Evolutionary conservation across 768 basidiomycete genomes (phyloP), one percentile per base, ranked within the genome.

Genomic region (Hericium rajendrae): DNA sequence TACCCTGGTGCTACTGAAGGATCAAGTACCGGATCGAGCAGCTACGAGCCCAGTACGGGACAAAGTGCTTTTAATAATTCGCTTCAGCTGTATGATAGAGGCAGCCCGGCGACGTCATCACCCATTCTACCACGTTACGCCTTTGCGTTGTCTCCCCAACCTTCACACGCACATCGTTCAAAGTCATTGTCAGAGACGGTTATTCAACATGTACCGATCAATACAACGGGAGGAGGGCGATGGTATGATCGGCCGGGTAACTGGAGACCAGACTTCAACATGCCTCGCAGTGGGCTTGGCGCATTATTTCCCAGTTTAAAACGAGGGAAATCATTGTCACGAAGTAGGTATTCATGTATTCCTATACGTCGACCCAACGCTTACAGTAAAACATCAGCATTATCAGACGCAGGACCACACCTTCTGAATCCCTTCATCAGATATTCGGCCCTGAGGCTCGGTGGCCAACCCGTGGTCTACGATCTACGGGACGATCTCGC

Each of bases 401-500:
- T 55, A 48, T 54, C 46, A 32, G 53, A 61, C 37, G 46, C 55
- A 58, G 51, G 40, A 40, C 50, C 61, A 50, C 60, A 56, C 49
- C 59, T 60, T 48, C 57, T 71, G 38, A 62, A 68, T 51, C 57
- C 65, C 4, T 68, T 65, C 39, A 57, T 72, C 16, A 68, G 68
- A 10, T 69, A 67, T 56, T 56, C 59, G 13, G 38, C 63, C 1
- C 63, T 66, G 6, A 56, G n/a, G n/a, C 43, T 46, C 13, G n/a
- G 60, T 50, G 57, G 69, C 15, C 72, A 78, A 0, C 70, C 77
- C 3, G 66, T 82, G 26, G 67, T 71, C 55, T 74, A 74, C 63
- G 83, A 86, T 67, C 66, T 86, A 15, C 81, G 83, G 15, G 64
- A 63, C 1, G 67, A 73, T 18, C 73, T 76, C 2, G 58, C 64